Evolutionary conservation across 2,329 filamentous ascomycete species (phyloP), one percentile per base, ranked within the genome.

Genomic region (Rutstroemia sp.): DNA sequence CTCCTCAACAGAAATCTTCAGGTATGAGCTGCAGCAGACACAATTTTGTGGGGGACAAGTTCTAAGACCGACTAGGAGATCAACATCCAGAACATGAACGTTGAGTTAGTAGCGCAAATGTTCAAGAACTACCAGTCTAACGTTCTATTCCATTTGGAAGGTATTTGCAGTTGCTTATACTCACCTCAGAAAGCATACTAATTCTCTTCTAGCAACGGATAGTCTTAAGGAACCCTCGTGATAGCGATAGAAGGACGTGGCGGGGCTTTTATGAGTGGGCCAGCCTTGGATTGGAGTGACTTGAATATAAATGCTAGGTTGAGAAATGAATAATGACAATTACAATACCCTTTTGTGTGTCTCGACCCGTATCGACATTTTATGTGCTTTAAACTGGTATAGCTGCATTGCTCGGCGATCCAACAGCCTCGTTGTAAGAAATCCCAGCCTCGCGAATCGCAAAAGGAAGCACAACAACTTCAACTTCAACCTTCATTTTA

Each of bases 71-170:
- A 56, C 5, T 65, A 96, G 88, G 92, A 97, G 64, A 96, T 97
- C 79, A 97, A 97, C 69, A 86, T 96, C 56, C 89, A 96, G 68
- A 99, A 97, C 72, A 96, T 97, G 91, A 95, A 99, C 69, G 90
- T 96, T 38, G 94, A 97, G 74, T 80, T 97, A 2, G 94, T 97
- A 5, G 92, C 92, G 0, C 92, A 97, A 70, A 99, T 99, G 94
- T 99, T 97, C 79, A 96, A 97, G 77, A 99, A 97, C 74, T 99
- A 99, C 71, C 92, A 96, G 72, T 96, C 91, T 10, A 99, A 97
- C 66, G 92, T 97, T 14, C 76, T 97, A 5, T 97, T 99, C 71
- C 94, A 99, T 67, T 79, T 99, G 5, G 94, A 97, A 84, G 94
- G 94, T 95, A 77, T 18, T n/a, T 12, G 18, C 4, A 8, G 14